Base-by-base conservation (phyloP, 257 asterid genomes). In the Phtheirospermum japonicum region DNA sequence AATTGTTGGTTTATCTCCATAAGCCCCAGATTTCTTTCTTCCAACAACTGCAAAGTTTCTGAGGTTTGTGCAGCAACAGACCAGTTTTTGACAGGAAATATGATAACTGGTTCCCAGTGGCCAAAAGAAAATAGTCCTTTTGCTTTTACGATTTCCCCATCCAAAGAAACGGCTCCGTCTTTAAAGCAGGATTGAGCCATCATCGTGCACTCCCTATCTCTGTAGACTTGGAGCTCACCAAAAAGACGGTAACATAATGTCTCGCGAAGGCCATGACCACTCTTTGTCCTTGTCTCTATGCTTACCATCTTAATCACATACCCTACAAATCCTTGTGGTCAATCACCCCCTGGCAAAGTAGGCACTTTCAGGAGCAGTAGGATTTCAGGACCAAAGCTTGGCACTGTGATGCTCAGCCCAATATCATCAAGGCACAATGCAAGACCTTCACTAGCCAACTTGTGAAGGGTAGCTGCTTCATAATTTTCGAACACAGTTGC, bases 141-240 rank as follows among this genome's bases (percentile, higher is more conserved):
- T 46, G 84, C 80, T 66, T 67, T 82, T 42, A 80, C 60, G 10
- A 85, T 75, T 9, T 77, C 84, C 12, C 95, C 96, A 68, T 88
- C 95, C 63, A 88, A 59, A 2, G 96, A 88, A 63, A 85, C 70
- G 3, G 85, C 95, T 18, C 76, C 78, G 0, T 61, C 77, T 61
- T 65, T 67, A 28, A 78, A 73, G 75, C 78, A 81, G 14, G 88
- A 72, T 14, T 45, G 50, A 4, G 96, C 92, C 51, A 12, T 59
- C 67, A 59, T 67, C 91, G 85, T 79, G 64, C 64, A 42, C 12
- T 73, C 57, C 28, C 77, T 76, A 42, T 63, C 67, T 46, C 50
- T 10, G n/a, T 85, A 85, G 20, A 88, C 95, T 71, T 85, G 96
- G 66, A 85, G 88, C 70, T 75, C 65, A 6, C 89, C 90, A 45